Percentiles rank a stretch among this genome's conserved stretches.
Conservation (phyloP, 192 early-diverging fungal genomes). For the Haplosporangium gracile region DNA sequence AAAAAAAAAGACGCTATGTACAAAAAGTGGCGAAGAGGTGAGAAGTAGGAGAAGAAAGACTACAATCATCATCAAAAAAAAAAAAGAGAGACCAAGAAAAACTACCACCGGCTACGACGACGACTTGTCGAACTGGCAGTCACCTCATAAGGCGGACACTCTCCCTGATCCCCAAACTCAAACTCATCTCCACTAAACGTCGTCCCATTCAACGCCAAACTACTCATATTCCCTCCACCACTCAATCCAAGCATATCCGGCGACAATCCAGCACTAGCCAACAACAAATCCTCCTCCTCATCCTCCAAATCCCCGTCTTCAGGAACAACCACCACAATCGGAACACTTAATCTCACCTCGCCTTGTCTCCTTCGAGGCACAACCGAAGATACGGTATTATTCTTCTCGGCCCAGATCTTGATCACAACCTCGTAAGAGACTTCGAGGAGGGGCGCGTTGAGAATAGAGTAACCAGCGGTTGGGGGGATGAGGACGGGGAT, state of each 20-base stretch:
- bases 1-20: background rate
- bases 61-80: background rate
- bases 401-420: constrained; percentile 52
- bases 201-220: background rate
- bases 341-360: constrained; percentile 23
- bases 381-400: constrained; percentile 2
- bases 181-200: constrained; percentile 50
- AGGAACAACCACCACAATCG: constrained; percentile 43
- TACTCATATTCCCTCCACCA: background rate
- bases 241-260: background rate
- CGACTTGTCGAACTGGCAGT: constrained; percentile 20
- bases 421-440: constrained; percentile 54
- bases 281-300: constrained; percentile 35
- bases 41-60: no score
- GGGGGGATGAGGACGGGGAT: constrained; percentile 42
- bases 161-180: constrained; percentile 48
- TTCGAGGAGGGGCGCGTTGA: constrained; percentile 44
- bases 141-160: constrained; percentile 47
- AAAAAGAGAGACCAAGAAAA: background rate
- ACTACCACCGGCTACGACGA: background rate
- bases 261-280: constrained; percentile 8
- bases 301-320: constrained; percentile 47
- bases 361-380: background rate
- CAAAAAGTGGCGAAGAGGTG: background rate
- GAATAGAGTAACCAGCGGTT: constrained; percentile 35